Conservation (phyloP, 2,329 filamentous ascomycete genomes). For the Atkinsonella hypoxylon region DNA sequence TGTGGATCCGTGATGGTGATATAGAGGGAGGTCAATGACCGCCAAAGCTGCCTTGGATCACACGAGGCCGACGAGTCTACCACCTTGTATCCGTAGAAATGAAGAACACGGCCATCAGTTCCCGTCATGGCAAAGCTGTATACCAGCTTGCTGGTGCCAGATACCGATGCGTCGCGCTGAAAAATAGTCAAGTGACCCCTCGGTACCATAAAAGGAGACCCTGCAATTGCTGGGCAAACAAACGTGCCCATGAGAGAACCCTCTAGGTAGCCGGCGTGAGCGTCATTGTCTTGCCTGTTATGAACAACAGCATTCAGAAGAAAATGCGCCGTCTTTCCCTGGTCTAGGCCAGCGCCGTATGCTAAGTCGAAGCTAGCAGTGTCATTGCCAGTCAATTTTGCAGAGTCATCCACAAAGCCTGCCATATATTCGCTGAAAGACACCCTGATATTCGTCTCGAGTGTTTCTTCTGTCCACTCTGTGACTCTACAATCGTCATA, state of each 20-base stretch:
- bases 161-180: conserved; percentile 35
- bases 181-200: conserved; percentile 47
- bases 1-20: conserved; percentile 39
- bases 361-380: conserved; percentile 41
- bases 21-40: conserved; percentile 49
- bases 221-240: conserved; percentile 21
- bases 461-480: neutral
- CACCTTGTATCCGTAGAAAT: conserved; percentile 51
- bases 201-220: conserved; percentile 49
- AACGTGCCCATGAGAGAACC: conserved; percentile 46
- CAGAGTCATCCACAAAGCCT: conserved; percentile 39
- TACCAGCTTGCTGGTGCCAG: conserved; percentile 45
- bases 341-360: conserved; percentile 37
- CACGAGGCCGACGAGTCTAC: conserved; percentile 49
- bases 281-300: no score
- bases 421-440: conserved; percentile 55
- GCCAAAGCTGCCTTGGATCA: conserved; percentile 45
- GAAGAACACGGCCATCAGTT: conserved; percentile 36
- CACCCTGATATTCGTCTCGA: conserved; percentile 17
- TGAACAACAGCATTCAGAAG: conserved; percentile 45
- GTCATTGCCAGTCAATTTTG: conserved; percentile 32
- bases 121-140: conserved; percentile 52
- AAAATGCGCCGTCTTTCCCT: conserved; percentile 43
- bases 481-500: neutral
- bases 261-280: neutral